Conservation (phyloP, 352 stramenopile genomes). For the Phytopythium cucurbitacearum region DNA sequence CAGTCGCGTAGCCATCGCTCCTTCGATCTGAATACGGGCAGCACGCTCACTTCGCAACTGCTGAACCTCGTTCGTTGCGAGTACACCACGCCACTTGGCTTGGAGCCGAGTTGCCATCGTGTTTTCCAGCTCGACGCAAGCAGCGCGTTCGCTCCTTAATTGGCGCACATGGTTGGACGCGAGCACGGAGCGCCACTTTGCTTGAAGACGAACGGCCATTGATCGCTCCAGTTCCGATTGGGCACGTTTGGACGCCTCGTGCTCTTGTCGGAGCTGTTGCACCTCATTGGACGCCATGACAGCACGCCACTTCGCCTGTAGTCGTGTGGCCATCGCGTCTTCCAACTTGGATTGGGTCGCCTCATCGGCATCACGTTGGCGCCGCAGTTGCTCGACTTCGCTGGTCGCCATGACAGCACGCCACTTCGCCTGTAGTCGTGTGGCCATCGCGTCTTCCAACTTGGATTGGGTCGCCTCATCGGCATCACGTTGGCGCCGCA, state of each 20-base stretch:
- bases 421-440: too few species aligned
- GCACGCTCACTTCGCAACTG: not conserved
- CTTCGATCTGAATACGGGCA: not conserved
- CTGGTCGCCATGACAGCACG: too few species aligned
- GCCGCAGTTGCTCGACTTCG: too few species aligned
- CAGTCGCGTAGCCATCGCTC: too few species aligned
- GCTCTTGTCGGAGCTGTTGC: constrained; percentile 8
- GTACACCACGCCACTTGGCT: constrained; percentile 1
- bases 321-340: constrained; percentile 8
- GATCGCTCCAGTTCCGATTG: constrained; percentile 8
- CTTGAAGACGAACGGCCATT: constrained; percentile 25
- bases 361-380: too few species aligned
- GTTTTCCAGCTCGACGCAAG: constrained; percentile 4
- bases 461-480: too few species aligned
- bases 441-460: too few species aligned
- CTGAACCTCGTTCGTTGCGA: constrained; percentile 4
- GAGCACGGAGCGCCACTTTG: constrained; percentile 12
- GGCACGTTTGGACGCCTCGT: not conserved
- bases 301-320: constrained; percentile 15
- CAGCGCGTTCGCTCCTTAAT: constrained; percentile 1
- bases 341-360: not conserved
- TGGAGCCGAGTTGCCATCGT: constrained; percentile 14
- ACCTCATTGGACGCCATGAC: constrained; percentile 12
- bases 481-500: too few species aligned
- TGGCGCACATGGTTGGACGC: constrained; percentile 6